Evolutionary conservation across 1,284 basidiomycete genomes (phyloP).

Genomic region (Testicularia cyperi): DNA sequence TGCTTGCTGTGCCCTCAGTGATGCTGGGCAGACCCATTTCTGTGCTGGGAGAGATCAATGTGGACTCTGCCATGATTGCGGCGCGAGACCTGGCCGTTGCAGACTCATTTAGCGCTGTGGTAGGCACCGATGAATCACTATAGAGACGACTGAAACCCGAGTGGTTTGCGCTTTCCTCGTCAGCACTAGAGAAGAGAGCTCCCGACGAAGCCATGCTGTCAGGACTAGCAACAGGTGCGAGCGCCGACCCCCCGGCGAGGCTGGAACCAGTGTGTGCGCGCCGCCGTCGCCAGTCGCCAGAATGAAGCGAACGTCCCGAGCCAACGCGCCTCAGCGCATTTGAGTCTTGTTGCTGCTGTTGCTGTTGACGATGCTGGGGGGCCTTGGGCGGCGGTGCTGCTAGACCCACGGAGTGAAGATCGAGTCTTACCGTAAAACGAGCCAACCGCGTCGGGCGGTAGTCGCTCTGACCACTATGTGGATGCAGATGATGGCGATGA

Average conservation of each 20-base stretch:
- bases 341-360: conserved; percentile 8
- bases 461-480: too few species aligned
- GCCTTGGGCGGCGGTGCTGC: conserved; percentile 36
- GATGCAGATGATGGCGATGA: too few species aligned
- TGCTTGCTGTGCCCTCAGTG: conserved; percentile 8
- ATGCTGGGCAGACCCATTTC: conserved; percentile 20
- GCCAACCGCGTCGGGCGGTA: conserved; percentile 5
- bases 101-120: too few species aligned
- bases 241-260: background rate
- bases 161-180: conserved; percentile 10
- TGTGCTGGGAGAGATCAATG: too few species aligned
- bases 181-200: conserved; percentile 4
- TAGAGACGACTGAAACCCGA: conserved; percentile 2
- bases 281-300: conserved; percentile 10
- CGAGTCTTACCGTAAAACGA: conserved; percentile 45
- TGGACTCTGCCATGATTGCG: too few species aligned
- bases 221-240: conserved; percentile 12
- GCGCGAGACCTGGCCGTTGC: too few species aligned
- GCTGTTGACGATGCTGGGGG: conserved; percentile 8
- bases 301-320: conserved; percentile 17
- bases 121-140: too few species aligned
- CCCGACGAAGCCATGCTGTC: conserved; percentile 20
- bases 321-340: conserved; percentile 9
- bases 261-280: background rate
- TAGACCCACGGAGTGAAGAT: conserved; percentile 44